phyloP scores from a whole-genome alignment of 139 green algal species.

The Trebouxia sp. region DNA sequence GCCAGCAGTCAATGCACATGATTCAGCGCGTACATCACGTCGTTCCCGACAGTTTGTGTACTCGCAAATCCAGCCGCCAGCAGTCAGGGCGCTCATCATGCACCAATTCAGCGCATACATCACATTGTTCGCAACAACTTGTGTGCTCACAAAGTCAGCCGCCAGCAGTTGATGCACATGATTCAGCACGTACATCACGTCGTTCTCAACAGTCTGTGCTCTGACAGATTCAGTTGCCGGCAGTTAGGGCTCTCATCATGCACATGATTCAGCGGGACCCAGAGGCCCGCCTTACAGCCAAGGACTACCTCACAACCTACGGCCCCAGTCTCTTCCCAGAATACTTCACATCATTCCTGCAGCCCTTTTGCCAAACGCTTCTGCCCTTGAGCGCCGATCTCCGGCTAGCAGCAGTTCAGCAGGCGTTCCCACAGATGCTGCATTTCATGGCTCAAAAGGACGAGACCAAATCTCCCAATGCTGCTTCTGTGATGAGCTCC shows the following conservation, averaged over 20 bases:
- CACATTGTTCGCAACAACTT: too few relatives aligned
- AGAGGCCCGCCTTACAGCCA: constrained; percentile 57
- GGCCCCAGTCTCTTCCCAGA: constrained; percentile 64
- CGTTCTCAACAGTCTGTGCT: constrained; percentile 30
- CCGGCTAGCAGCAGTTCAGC: constrained; percentile 44
- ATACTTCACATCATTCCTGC: constrained; percentile 68
- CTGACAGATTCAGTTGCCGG: constrained; percentile 37
- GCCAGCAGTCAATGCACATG: not conserved
- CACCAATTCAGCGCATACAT: too few relatives aligned
- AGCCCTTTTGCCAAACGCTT: constrained; percentile 63
- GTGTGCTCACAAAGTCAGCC: not conserved
- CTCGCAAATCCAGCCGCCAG: too few relatives aligned
- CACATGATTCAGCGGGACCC: constrained; percentile 92
- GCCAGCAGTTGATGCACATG: not conserved
- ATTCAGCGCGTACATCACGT: too few relatives aligned
- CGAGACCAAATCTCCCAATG: not conserved
- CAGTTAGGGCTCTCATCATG: constrained; percentile 68
- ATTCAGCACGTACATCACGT: too few relatives aligned
- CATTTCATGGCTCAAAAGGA: constrained; percentile 23
- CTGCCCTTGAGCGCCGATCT: constrained; percentile 70
- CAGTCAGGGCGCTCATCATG: too few relatives aligned
- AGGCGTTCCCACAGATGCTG: constrained; percentile 27
- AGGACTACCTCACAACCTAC: constrained; percentile 72
- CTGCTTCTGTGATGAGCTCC: not conserved
- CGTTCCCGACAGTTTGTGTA: constrained; percentile 29